Conservation (phyloP, 345 rosid species). For the Microcos paniculata region DNA sequence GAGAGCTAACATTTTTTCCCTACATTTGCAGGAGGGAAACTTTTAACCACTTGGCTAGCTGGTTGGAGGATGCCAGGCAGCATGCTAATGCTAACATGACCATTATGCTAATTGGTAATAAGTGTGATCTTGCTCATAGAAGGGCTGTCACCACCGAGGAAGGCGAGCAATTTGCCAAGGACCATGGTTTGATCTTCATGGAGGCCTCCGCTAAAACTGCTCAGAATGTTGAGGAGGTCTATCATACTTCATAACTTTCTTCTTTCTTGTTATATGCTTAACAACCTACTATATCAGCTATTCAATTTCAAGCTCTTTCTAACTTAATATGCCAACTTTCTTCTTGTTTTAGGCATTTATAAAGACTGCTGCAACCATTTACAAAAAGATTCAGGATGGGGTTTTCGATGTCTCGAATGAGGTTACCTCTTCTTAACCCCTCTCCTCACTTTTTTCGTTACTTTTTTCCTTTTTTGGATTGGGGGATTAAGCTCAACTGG, state of each 20-base stretch:
- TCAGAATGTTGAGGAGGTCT: constrained; percentile 94
- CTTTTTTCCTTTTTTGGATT: background rate
- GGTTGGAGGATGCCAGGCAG: constrained; percentile 98
- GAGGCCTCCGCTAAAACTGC: constrained; percentile 99
- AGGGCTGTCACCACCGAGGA: constrained; percentile 95
- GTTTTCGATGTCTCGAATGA: constrained; percentile 96
- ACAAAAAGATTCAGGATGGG: constrained; percentile 97
- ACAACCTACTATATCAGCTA: background rate
- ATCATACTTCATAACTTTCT: background rate
- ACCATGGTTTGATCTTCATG: constrained; percentile 95
- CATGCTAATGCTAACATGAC: constrained; percentile 99
- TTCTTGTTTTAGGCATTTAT: constrained; percentile 68
- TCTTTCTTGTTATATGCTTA: background rate
- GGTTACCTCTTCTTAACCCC: constrained; percentile 36
- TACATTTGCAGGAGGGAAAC: constrained; percentile 71
- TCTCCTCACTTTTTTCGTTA: background rate
- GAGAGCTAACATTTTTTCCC: background rate
- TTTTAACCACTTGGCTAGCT: constrained; percentile 90
- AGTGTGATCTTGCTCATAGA: constrained; percentile 93
- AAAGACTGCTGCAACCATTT: constrained; percentile 91
- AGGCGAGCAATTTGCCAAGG: constrained; percentile 96
- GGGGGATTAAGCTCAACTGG: too few relatives aligned
- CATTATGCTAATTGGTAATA: constrained; percentile 92
- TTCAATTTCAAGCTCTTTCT: background rate
- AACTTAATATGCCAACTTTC: background rate